Base-by-base conservation (phyloP, 805 yeast species). In the Saccharomycopsis javanensis region DNA sequence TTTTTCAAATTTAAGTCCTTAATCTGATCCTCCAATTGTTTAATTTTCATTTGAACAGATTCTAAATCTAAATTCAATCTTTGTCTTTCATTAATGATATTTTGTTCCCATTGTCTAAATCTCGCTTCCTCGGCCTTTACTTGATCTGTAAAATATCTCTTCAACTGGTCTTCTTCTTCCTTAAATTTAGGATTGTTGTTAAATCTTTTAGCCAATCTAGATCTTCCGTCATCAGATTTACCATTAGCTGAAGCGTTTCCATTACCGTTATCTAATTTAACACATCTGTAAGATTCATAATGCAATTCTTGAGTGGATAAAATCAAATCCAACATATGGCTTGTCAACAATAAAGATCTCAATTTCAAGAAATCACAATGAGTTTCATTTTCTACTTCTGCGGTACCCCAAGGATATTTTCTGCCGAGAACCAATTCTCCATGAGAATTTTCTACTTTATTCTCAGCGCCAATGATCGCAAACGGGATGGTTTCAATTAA, bases 31-130 rank as follows among this genome's bases (percentile, higher is more conserved):
- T 87, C 94, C 67, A 87, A 74, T 56, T 79, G 72, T 69, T 85
- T 86, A 66, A 85, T 81, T 69, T 86, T 84, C 58, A 79, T 72
- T 71, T 90, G 96, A 73, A 91, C 81, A 64, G 86, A 89, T 66
- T 92, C 97, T 66, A 94, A 79, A 72, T 94, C 99, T 71, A 86
- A 86, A 74, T 94, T 94, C 69, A 94, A 79, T 71, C 96, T 82
- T 72, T 90, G 88, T 75, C 96, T 86, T 75, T 94, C 97, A 65
- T 88, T 89, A 64, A 90, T 94, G 65, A 94, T 88, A 69, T 94
- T 92, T 65, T 90, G 88, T 75, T 91, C 97, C 99, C 99, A 94
- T 76, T 92, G 96, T 77, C 95, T 88, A 72, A 94, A 94, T 69
- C 99, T 81, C 67, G 89, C 95, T 68, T 94, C 99, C 75, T 94